phyloP scores from a whole-genome alignment of 202 grass and related monocot species.

The Zizania palustris region DNA sequence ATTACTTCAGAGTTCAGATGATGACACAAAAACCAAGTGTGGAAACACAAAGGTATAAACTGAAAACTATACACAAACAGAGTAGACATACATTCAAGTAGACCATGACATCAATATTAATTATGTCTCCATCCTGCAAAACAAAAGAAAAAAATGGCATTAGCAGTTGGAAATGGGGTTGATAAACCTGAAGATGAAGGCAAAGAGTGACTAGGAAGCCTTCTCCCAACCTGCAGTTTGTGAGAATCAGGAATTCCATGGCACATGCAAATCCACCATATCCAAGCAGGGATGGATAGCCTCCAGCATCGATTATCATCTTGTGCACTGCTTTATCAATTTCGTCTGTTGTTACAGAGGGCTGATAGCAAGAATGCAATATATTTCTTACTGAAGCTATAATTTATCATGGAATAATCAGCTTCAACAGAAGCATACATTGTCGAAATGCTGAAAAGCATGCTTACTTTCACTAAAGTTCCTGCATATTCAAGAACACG shows the following conservation, averaged over 20 bases:
- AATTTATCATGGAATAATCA: conserved; percentile 28
- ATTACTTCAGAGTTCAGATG: too few relatives aligned
- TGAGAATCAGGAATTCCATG: conserved; percentile 92
- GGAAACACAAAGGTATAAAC: background rate
- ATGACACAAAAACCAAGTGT: conserved; percentile 26
- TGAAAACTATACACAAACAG: conserved; percentile 23
- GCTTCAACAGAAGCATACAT: conserved; percentile 28
- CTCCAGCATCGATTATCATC: conserved; percentile 87
- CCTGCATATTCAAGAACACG: conserved; percentile 83
- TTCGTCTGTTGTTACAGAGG: conserved; percentile 93
- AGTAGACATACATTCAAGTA: conserved; percentile 73
- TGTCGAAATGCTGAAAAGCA: background rate
- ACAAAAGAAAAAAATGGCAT: background rate
- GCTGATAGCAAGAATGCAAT: conserved; percentile 69
- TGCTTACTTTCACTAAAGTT: conserved; percentile 81
- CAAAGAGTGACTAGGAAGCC: conserved; percentile 16
- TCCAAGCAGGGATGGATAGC: conserved; percentile 88
- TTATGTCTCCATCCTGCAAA: conserved; percentile 88
- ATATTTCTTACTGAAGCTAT: conserved; percentile 54
- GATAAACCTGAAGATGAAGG: background rate
- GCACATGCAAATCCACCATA: conserved; percentile 91
- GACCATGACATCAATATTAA: conserved; percentile 89
- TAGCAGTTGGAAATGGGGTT: background rate
- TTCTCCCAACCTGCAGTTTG: conserved; percentile 52
- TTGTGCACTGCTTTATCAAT: conserved; percentile 97